Percentiles rank a stretch among this genome's conserved stretches.
Evolutionary conservation across 2,329 filamentous ascomycete genomes (phyloP).

Genomic region (Aureobasidium sp.): DNA sequence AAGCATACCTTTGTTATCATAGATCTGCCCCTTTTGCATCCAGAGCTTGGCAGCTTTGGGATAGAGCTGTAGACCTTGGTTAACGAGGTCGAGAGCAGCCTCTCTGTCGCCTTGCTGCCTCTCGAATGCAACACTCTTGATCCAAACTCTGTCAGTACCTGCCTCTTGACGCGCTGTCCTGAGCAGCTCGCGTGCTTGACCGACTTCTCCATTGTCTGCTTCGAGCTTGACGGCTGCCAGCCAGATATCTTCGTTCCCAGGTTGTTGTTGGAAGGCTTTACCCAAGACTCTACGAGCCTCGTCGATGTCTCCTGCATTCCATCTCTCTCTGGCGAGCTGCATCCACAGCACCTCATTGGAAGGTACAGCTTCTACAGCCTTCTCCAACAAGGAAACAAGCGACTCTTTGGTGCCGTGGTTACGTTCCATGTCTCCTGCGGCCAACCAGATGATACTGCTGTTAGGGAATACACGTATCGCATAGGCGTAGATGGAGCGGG

Average conservation of each 20-base stretch:
- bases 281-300: conserved; percentile 79
- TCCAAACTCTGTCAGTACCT: conserved; percentile 92
- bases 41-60: conserved; percentile 81
- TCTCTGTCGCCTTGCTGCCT: conserved; percentile 73
- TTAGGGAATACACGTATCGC: conserved; percentile 82
- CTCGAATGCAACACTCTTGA: conserved; percentile 91
- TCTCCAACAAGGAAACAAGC: conserved; percentile 78
- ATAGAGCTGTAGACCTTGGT: conserved; percentile 79
- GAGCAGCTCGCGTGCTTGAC: conserved; percentile 74
- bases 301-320: conserved; percentile 79
- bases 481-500: conserved; percentile 87
- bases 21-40: conserved; percentile 99
- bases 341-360: conserved; percentile 90
- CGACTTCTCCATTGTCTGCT: conserved; percentile 75
- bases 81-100: conserved; percentile 75
- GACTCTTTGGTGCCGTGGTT: conserved; percentile 78
- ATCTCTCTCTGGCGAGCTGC: conserved; percentile 90
- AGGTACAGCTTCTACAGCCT: conserved; percentile 88
- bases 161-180: conserved; percentile 78
- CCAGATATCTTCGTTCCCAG: conserved; percentile 97
- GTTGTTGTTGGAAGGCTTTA: conserved; percentile 87
- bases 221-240: conserved; percentile 93
- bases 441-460: conserved; percentile 81
- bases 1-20: conserved; percentile 71
- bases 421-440: conserved; percentile 83